A percentile compares a stretch with the other conserved stretches of the same genome.
These are phyloP conservation scores for Chalciporus sp. DNA, from an alignment of 1,284 basidiomycete genomes.

Conservation along the genomic window DNA sequence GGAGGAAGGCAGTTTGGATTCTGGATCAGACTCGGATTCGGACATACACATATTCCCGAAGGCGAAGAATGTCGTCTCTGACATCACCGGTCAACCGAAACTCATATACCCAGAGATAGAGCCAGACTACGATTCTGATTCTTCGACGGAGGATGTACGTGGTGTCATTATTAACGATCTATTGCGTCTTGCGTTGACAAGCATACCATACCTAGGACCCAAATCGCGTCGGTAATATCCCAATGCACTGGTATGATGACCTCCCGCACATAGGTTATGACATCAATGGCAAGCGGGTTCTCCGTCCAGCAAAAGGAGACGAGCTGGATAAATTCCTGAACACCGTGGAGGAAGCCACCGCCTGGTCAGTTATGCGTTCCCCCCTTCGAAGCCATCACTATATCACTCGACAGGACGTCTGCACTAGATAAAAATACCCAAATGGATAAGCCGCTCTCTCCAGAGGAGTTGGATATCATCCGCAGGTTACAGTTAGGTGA, in stretches of 20 bases:
- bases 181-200: conserved; percentile 7
- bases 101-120: conserved; percentile 94
- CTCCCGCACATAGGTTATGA: conserved; percentile 99
- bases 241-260: conserved; percentile 99
- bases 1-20: conserved; percentile 29
- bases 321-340: conserved; percentile 97
- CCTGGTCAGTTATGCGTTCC: conserved; percentile 64
- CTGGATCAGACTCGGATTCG: conserved; percentile 34
- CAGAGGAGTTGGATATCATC: conserved; percentile 96
- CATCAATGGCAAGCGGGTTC: conserved; percentile 92
- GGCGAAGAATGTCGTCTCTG: conserved; percentile 70
- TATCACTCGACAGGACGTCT: conserved; percentile 67
- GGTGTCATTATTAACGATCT: conserved; percentile 2
- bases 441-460: conserved; percentile 83
- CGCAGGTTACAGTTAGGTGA: conserved; percentile 87
- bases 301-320: conserved; percentile 94
- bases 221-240: conserved; percentile 94
- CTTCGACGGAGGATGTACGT: conserved; percentile 93
- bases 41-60: conserved; percentile 58
- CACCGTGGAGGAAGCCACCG: conserved; percentile 89
- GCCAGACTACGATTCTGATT: conserved; percentile 95
- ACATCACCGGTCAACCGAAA: conserved; percentile 88
- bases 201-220: conserved; percentile 60
- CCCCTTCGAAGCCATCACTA: conserved; percentile 7
- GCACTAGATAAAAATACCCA: conserved; percentile 92